Evolutionary conservation across 2,329 filamentous ascomycete genomes (phyloP).

Genomic region (Achaetomium macrosporum): DNA sequence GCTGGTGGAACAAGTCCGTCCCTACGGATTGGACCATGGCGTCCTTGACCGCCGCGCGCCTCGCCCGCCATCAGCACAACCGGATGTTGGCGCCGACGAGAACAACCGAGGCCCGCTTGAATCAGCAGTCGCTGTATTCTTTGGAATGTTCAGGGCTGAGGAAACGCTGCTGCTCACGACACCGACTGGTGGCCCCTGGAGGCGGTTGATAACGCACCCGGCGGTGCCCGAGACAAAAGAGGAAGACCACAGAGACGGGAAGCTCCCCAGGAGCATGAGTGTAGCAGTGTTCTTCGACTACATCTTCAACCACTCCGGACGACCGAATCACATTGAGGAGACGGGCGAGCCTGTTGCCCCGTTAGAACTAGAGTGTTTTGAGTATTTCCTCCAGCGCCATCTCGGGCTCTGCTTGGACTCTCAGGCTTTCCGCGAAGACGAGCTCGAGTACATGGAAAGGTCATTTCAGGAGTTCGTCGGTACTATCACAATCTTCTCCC

Average conservation of each 20-base stretch:
- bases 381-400: neutral
- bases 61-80: neutral
- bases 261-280: neutral
- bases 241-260: too few species aligned
- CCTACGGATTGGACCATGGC: neutral
- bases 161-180: neutral
- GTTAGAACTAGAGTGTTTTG: neutral
- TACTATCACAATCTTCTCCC: neutral
- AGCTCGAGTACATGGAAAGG: neutral
- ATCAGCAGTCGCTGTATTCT: neutral
- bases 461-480: neutral
- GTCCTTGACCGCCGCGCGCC: neutral
- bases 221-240: neutral
- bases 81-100: neutral
- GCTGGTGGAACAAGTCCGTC: neutral
- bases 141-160: slow-evolving; percentile 2
- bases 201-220: neutral
- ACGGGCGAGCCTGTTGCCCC: neutral
- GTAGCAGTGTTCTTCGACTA: neutral
- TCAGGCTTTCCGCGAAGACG: neutral
- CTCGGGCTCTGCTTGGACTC: neutral
- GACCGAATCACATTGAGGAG: neutral
- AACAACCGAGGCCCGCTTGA: neutral
- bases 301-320: neutral
- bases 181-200: neutral